Evolutionary conservation across 352 stramenopile genomes (phyloP).

Genomic region (Thraustotheca clavata): DNA sequence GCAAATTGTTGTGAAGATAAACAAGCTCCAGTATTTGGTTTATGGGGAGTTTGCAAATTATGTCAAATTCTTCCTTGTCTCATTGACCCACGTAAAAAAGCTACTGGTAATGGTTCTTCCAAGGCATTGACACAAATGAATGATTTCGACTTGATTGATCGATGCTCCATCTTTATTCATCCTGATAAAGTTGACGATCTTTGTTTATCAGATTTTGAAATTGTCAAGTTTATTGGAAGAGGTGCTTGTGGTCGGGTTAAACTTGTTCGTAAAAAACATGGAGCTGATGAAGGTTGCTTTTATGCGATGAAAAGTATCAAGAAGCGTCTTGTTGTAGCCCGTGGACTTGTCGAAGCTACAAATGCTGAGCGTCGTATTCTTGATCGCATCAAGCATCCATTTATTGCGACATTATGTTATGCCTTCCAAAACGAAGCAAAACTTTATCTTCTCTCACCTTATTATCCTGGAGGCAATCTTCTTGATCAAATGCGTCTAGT

Average conservation of each 20-base stretch:
- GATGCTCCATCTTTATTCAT: slow-evolving; percentile 70
- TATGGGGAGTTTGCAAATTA: slow-evolving; percentile 69
- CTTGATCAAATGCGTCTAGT: slow-evolving; percentile 87
- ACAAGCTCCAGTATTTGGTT: slow-evolving; percentile 64
- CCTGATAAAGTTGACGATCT: slow-evolving; percentile 48
- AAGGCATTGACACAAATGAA: slow-evolving; percentile 11
- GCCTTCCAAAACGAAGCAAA: slow-evolving; percentile 87
- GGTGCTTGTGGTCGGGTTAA: slow-evolving; percentile 82
- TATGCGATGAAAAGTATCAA: slow-evolving; percentile 84
- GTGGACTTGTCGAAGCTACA: slow-evolving; percentile 84
- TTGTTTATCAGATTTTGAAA: slow-evolving; percentile 90
- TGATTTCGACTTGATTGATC: slow-evolving; percentile 28
- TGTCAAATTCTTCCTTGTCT: slow-evolving; percentile 72
- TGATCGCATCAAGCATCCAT: slow-evolving; percentile 92
- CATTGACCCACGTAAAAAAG: slow-evolving; percentile 74
- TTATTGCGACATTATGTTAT: slow-evolving; percentile 92
- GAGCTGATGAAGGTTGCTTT: slow-evolving; percentile 64
- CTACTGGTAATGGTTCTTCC: slow-evolving; percentile 15
- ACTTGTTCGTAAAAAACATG: slow-evolving; percentile 82
- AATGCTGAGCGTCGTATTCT: slow-evolving; percentile 87
- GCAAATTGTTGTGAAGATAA: slow-evolving; percentile 80
- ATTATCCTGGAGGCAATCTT: slow-evolving; percentile 95
- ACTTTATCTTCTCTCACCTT: slow-evolving; percentile 89
- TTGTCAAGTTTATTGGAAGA: slow-evolving; percentile 96
- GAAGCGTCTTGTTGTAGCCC: slow-evolving; percentile 83